phyloP scores from a whole-genome alignment of 1,284 basidiomycete species.

The Pseudozyma thailandica region DNA sequence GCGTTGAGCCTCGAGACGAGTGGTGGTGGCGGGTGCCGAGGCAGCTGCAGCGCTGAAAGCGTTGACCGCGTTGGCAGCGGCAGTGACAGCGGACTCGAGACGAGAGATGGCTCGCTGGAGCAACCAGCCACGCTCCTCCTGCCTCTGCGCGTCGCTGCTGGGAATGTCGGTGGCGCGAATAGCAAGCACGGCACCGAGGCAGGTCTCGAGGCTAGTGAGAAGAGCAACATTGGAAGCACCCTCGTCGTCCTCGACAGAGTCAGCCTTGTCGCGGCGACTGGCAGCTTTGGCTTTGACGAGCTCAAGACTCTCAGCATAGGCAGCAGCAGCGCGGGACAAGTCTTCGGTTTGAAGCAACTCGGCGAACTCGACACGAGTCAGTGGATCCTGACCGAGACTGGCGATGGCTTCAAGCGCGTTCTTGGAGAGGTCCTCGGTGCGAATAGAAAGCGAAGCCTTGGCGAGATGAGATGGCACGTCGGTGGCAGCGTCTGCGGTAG shows the following conservation, averaged over 20 bases:
- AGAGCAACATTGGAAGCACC: constrained; percentile 31
- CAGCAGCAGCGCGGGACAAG: constrained; percentile 44
- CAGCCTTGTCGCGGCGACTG: constrained; percentile 5
- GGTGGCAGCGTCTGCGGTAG: constrained; percentile 25
- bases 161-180: constrained; percentile 48
- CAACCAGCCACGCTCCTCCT: constrained; percentile 39
- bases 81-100: constrained; percentile 46
- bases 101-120: constrained; percentile 48
- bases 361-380: constrained; percentile 56
- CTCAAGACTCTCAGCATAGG: constrained; percentile 47
- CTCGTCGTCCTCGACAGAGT: constrained; percentile 25
- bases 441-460: constrained; percentile 42
- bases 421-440: constrained; percentile 50
- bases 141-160: constrained; percentile 25
- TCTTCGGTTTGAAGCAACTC: constrained; percentile 56
- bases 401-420: constrained; percentile 48
- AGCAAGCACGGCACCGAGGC: constrained; percentile 55
- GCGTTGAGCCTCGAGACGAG: constrained; percentile 34
- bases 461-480: constrained; percentile 43
- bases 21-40: constrained; percentile 30
- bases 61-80: constrained; percentile 28
- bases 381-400: constrained; percentile 52
- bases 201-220: constrained; percentile 47
- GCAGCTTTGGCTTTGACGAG: constrained; percentile 22
- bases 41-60: constrained; percentile 26